Percentiles rank a stretch among this genome's conserved stretches.
Conservation (phyloP, 176 grass and related monocot genomes). For the Saccharum spontaneum region DNA sequence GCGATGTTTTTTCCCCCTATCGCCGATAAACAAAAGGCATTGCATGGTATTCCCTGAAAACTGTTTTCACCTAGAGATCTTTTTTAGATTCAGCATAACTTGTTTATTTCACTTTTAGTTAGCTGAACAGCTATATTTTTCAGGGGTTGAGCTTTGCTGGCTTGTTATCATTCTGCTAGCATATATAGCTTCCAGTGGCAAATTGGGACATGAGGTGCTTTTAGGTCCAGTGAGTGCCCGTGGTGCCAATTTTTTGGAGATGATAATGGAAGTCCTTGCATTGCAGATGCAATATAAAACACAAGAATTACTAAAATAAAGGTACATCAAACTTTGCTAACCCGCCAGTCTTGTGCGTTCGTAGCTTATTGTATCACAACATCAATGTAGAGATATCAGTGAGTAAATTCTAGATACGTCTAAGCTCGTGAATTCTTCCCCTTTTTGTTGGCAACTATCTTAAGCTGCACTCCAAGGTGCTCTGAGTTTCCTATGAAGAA, state of each 20-base stretch:
- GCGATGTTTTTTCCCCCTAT: neutral
- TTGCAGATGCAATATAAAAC: conserved; percentile 58
- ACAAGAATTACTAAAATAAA: conserved; percentile 57
- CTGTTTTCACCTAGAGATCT: neutral
- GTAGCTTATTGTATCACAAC: neutral
- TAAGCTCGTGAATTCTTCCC: no score
- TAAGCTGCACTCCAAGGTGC: no score
- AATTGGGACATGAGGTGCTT: conserved; percentile 73
- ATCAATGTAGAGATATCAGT: no score
- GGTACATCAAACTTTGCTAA: conserved; percentile 37
- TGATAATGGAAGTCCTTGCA: conserved; percentile 70
- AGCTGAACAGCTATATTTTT: conserved; percentile 31
- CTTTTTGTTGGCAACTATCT: no score
- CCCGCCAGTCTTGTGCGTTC: neutral
- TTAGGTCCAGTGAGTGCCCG: conserved; percentile 43
- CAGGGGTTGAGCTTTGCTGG: conserved; percentile 83
- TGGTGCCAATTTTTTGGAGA: conserved; percentile 67
- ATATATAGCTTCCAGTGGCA: conserved; percentile 81
- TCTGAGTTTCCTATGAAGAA: no score
- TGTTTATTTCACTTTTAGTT: neutral
- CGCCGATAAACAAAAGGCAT: neutral
- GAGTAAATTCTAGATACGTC: no score
- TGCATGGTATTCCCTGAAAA: neutral
- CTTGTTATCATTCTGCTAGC: conserved; percentile 73
- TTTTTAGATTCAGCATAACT: neutral